Evolutionary conservation across 202 grass and related monocot species (phyloP).

Genomic region (Saccharum hybrid): DNA sequence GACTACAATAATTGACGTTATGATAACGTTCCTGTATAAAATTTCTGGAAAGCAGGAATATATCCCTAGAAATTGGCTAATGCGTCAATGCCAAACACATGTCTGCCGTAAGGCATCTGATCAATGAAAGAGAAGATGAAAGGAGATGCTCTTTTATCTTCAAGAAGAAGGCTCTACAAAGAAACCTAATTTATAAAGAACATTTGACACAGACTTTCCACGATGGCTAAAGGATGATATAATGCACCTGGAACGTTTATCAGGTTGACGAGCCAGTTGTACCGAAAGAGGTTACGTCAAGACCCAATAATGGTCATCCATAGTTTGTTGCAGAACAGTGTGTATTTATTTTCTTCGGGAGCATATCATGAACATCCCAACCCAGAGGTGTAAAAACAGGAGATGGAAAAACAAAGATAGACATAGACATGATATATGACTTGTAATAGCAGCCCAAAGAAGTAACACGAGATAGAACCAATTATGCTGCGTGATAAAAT

Average conservation of each 20-base stretch:
- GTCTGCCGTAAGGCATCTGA: constrained; percentile 84
- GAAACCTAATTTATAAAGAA: constrained; percentile 57
- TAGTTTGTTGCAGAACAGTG: constrained; percentile 9
- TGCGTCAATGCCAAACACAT: constrained; percentile 68
- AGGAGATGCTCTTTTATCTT: constrained; percentile 83
- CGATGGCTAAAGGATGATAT: constrained; percentile 68
- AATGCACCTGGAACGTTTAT: constrained; percentile 64
- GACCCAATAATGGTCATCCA: constrained; percentile 34
- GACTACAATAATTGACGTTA: constrained; percentile 44
- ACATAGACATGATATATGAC: constrained; percentile 36
- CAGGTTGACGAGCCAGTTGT: constrained; percentile 45
- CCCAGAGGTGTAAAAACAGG: constrained; percentile 26
- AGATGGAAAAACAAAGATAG: constrained; percentile 4
- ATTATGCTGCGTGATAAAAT: constrained; percentile 26
- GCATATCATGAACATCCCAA: constrained; percentile 25
- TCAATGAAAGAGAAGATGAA: constrained; percentile 62
- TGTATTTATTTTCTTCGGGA: constrained; percentile 32
- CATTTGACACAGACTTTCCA: constrained; percentile 62
- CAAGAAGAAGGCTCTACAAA: constrained; percentile 63
- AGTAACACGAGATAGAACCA: neutral
- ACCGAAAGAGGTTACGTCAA: constrained; percentile 43
- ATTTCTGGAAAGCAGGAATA: constrained; percentile 49
- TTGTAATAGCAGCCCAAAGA: neutral
- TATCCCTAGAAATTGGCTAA: constrained; percentile 62
- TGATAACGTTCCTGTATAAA: constrained; percentile 34